Evolutionary conservation across 2,329 filamentous ascomycete species (phyloP), one percentile per base, ranked within the genome.

Genomic region (Venturia effusa): DNA sequence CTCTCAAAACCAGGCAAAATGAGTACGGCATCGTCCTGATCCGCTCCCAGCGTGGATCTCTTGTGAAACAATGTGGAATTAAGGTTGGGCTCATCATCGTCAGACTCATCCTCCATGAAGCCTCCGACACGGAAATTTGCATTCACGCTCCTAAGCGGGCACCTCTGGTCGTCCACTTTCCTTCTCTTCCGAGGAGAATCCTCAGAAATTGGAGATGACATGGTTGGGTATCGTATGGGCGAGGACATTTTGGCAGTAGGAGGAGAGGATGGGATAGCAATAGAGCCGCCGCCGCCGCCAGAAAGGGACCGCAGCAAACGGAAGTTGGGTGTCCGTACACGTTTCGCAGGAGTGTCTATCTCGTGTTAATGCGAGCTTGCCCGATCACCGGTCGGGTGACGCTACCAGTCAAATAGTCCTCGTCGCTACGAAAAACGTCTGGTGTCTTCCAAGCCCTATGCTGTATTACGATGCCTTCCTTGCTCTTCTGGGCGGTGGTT

Each of bases 211-310:
- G 73, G 72, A 34, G 75, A 74, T 1, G 83, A 83, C 69, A 78
- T 84, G 7, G 77, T 73, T 2, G 84, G 83, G 65, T 84, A 84
- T 32, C 77, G 70, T 24, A 85, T 74, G 2, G 85, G 83, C 17
- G 86, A 86, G 7, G 86, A 87, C 45, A 88, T 88, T 63, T 81
- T 82, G 79, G 80, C 70, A 69, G 68, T 71, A n/a, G 81, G 84
- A 45, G 78, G 77, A 34, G 78, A 80, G 1, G 76, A 78, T 15
- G 73, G 71, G 13, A 71, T 65, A 19, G 39, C 8, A 39, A 45
- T 19, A 27, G 55, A n/a, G 22, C 39, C 27, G n/a, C 6, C 39
- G n/a, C 6, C 39, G 17, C 27, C 59, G 30, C n/a, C 40, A 40
- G 34, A 60, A 17, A 32, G 13, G 37, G 59, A 37, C 37, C 22